Base-by-base conservation (phyloP, 2,329 filamentous ascomycete species). In the Alternaria sp. region DNA sequence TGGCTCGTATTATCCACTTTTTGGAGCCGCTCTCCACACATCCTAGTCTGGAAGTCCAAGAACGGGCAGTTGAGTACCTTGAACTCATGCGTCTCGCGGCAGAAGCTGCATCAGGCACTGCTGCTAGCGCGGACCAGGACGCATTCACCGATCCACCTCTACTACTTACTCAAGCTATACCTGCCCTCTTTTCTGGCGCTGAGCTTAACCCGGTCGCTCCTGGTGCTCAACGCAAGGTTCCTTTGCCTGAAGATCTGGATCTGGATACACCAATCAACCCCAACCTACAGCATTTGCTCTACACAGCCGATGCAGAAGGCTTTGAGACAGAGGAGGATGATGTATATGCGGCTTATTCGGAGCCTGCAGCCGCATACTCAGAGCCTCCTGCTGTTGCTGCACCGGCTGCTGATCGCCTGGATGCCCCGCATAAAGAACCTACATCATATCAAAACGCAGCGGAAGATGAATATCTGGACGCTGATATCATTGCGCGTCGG, bases 21-120 rank as follows among this genome's bases (percentile, higher is more conserved):
- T 83, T 97, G 21, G 94, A 98, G 72, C 88, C 90, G 1, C 81
- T 98, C 15, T 89, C 90, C 0, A 85, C 90, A 44, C 93, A 98
- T 77, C 94, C 95, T 0, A 93, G 90, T 72, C 85, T 99, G 1
- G 96, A 99, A 77, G 93, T 99, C 4, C 96, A 99, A 80, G 96
- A 98, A 79, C 89, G 96, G 60, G 91, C 94, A 4, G 94, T 97
- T 2, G 94, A 97, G 76, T 96, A 97, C 71, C 86, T 93, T 0
- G 96, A 99, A 77, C 85, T 98, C 12, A 88, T 98, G 73, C 93
- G 93, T 62, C 85, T 99, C 47, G 93, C 93, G 3, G 89, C 90
- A 1, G 96, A 99, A 81, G 93, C 95, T 13, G 88, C 88, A 4
- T 86, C 89, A 9, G 89, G 86, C 2, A 91, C 94, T 65, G 85